A percentile compares a stretch with the other conserved stretches of the same genome.
Evolutionary conservation across 1,284 basidiomycete genomes (phyloP).

Genomic region (Ceratobasidium sp.): DNA sequence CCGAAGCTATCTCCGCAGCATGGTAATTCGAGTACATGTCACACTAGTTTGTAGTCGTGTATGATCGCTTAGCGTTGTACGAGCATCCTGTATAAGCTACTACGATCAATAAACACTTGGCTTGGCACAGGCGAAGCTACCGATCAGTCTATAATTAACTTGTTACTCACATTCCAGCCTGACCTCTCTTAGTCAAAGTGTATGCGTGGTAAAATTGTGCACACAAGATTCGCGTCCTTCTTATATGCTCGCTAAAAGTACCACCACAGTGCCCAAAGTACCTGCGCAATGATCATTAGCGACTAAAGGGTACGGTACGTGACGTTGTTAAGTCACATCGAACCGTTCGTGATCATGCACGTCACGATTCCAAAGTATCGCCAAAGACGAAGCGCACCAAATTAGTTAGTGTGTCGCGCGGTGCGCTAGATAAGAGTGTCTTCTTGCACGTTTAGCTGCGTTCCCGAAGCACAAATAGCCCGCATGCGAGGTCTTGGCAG

Average conservation of each 20-base stretch:
- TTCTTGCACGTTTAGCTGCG: conserved; percentile 6
- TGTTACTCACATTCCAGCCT: background rate
- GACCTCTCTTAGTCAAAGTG: background rate
- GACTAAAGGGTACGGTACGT: background rate
- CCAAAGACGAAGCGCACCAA: conserved; percentile 20
- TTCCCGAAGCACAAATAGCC: conserved; percentile 28
- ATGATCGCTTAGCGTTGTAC: background rate
- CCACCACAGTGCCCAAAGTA: conserved; percentile 28
- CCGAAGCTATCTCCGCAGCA: background rate
- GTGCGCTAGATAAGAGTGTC: conserved; percentile 37
- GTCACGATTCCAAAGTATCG: conserved; percentile 21
- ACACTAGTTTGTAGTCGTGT: background rate
- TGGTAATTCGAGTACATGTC: background rate
- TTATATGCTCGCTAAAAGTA: conserved; percentile 7
- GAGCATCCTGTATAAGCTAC: background rate
- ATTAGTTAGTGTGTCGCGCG: conserved; percentile 25
- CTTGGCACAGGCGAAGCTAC: too few species aligned
- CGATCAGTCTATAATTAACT: background rate
- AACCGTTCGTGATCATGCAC: background rate
- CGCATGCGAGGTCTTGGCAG: conserved; percentile 42
- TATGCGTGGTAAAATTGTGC: background rate
- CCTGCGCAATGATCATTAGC: conserved; percentile 19
- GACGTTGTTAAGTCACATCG: background rate
- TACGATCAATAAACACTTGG: conserved; percentile 1
- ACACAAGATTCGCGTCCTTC: background rate